phyloP scores from a whole-genome alignment of 306 rosid species.

The Rosa lucieae region DNA sequence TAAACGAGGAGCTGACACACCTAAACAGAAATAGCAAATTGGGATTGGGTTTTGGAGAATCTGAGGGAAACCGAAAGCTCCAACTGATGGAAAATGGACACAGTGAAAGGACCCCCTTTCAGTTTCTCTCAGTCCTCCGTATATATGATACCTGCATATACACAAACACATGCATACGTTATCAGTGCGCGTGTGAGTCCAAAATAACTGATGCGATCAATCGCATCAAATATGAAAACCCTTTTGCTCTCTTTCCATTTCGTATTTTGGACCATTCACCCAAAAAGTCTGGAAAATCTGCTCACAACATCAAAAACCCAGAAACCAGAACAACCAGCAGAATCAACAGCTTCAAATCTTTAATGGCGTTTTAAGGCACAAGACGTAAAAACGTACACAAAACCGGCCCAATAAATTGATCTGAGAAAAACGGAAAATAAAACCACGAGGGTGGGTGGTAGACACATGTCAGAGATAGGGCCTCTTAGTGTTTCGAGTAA shows the following conservation, averaged over 20 bases:
- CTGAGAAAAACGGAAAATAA: constrained; percentile 16
- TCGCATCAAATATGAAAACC: background rate
- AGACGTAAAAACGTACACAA: constrained; percentile 38
- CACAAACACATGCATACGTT: background rate
- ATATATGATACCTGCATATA: constrained; percentile 4
- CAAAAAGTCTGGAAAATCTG: constrained; percentile 1
- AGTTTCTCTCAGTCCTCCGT: background rate
- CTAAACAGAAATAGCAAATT: constrained; percentile 26
- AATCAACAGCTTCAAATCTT: constrained; percentile 19
- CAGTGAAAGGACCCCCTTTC: constrained; percentile 18
- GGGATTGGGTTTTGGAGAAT: constrained; percentile 29
- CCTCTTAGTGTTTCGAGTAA: constrained; percentile 22
- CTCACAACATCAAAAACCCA: constrained; percentile 8
- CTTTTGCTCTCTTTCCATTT: background rate
- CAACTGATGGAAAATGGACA: constrained; percentile 23
- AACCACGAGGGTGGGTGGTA: constrained; percentile 31
- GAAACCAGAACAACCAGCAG: constrained; percentile 12
- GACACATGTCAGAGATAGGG: constrained; percentile 40
- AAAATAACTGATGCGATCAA: background rate
- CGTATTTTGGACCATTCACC: constrained; percentile 20
- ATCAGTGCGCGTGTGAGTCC: background rate
- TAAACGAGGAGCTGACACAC: constrained; percentile 5
- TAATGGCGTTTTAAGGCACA: constrained; percentile 11
- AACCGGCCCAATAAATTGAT: constrained; percentile 41
- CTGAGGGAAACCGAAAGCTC: constrained; percentile 25